Evolutionary conservation across 2,329 filamentous ascomycete genomes (phyloP).

Genomic region (Parastagonospora nodorum): DNA sequence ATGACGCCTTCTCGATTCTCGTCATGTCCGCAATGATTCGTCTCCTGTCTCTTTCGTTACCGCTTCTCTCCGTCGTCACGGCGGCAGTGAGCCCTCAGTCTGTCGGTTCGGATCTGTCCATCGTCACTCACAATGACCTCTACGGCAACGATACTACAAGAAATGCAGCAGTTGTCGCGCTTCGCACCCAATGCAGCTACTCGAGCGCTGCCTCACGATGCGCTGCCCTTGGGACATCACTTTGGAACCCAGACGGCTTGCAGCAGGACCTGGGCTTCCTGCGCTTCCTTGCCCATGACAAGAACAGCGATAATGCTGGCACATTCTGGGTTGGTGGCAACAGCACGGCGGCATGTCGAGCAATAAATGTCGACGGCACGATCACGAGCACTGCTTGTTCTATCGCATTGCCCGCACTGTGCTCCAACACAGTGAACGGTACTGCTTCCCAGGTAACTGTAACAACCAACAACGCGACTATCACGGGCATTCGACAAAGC

Average conservation of each 20-base stretch:
- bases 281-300: constrained; percentile 23
- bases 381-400: constrained; percentile 21
- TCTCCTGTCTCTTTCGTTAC: constrained; percentile 6
- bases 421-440: constrained; percentile 26
- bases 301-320: constrained; percentile 10
- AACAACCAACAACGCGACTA: constrained; percentile 21
- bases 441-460: constrained; percentile 22
- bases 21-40: constrained; percentile 13
- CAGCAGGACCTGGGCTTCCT: constrained; percentile 19
- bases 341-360: constrained; percentile 16
- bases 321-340: constrained; percentile 26
- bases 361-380: constrained; percentile 25
- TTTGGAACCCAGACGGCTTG: constrained; percentile 21
- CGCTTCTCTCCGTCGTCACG: constrained; percentile 11
- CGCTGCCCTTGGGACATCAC: constrained; percentile 22
- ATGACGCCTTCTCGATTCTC: background rate
- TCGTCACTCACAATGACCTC: constrained; percentile 36
- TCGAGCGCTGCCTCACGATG: constrained; percentile 19
- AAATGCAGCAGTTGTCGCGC: constrained; percentile 21
- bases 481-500: constrained; percentile 52
- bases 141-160: constrained; percentile 28
- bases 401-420: constrained; percentile 26
- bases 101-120: constrained; percentile 35
- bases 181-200: constrained; percentile 15
- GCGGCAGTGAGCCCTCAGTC: constrained; percentile 25